phyloP scores from a whole-genome alignment of 108 stramenopile genomes.

The Pinguiococcus pyrenoidosus region DNA sequence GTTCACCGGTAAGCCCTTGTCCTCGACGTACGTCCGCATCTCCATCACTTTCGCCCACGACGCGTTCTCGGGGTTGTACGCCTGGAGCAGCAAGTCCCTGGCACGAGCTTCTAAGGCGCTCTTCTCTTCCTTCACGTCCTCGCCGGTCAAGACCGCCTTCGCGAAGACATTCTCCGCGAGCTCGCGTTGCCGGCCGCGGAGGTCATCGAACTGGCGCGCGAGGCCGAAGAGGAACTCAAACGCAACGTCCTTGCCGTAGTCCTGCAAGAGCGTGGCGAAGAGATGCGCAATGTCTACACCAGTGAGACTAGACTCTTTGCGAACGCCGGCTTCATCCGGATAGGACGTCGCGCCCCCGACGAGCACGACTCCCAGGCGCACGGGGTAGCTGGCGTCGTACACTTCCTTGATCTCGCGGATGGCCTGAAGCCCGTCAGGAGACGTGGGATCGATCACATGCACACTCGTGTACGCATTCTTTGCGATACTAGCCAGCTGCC shows the following conservation, averaged over 20 bases:
- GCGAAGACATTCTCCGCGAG: too few relatives aligned
- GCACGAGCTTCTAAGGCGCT: background rate
- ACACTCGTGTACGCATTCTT: constrained; percentile 37
- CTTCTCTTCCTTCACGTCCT: too few relatives aligned
- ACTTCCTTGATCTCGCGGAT: background rate
- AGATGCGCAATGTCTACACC: background rate
- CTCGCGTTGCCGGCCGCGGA: too few relatives aligned
- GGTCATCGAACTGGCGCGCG: too few relatives aligned
- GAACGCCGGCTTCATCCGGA: background rate
- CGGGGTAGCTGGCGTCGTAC: background rate
- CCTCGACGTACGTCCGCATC: too few relatives aligned
- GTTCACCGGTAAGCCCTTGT: background rate
- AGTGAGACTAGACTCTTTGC: too few relatives aligned
- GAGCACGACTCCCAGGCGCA: too few relatives aligned
- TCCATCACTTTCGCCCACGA: too few relatives aligned
- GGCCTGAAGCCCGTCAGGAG: constrained; percentile 7
- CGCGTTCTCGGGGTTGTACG: background rate
- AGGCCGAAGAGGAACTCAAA: background rate
- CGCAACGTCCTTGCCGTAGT: background rate
- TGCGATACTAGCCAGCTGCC: constrained; percentile 19
- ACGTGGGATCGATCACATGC: constrained; percentile 20
- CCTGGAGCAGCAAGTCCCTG: background rate
- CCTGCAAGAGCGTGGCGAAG: background rate
- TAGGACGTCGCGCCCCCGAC: too few relatives aligned
- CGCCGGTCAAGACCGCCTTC: too few relatives aligned